A percentile compares a stretch with the other conserved stretches of the same genome.
phyloP scores from a whole-genome alignment of 2,329 filamentous ascomycete genomes.

The Pseudopithomyces maydicus region DNA sequence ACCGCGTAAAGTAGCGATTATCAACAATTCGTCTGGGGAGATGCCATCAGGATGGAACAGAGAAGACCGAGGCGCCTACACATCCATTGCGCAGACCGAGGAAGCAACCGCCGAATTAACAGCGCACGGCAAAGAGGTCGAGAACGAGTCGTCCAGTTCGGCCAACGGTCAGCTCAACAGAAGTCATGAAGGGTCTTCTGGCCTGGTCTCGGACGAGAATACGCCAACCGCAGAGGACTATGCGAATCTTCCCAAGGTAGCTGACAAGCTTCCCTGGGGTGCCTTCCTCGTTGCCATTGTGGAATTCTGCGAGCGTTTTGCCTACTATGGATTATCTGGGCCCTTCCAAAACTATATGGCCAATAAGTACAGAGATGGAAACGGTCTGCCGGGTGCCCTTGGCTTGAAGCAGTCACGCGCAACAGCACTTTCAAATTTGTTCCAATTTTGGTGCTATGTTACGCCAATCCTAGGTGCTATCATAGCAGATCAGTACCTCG shows the following conservation, averaged over 20 bases:
- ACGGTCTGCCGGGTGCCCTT: constrained; percentile 48
- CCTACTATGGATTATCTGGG: constrained; percentile 52
- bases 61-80: constrained; percentile 34
- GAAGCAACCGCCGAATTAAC: constrained; percentile 21
- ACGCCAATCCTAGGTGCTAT: constrained; percentile 56
- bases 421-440: constrained; percentile 53
- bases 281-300: constrained; percentile 56
- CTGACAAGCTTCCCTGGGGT: constrained; percentile 51
- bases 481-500: constrained; percentile 70
- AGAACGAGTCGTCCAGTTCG: constrained; percentile 4
- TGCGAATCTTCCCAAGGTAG: constrained; percentile 37
- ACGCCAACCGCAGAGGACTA: constrained; percentile 33
- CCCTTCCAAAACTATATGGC: constrained; percentile 58
- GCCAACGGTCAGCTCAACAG: background rate
- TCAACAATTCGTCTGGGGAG: background rate
- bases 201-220: constrained; percentile 24
- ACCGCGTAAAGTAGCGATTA: constrained; percentile 9
- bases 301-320: constrained; percentile 56
- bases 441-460: constrained; percentile 56
- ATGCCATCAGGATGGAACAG: constrained; percentile 30
- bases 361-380: constrained; percentile 45
- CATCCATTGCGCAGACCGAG: constrained; percentile 39
- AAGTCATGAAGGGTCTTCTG: background rate
- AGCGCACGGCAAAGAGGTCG: constrained; percentile 19
- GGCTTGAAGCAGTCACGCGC: constrained; percentile 50